phyloP scores from a whole-genome alignment of 768 basidiomycete species.

The Pleurotus platypus region DNA sequence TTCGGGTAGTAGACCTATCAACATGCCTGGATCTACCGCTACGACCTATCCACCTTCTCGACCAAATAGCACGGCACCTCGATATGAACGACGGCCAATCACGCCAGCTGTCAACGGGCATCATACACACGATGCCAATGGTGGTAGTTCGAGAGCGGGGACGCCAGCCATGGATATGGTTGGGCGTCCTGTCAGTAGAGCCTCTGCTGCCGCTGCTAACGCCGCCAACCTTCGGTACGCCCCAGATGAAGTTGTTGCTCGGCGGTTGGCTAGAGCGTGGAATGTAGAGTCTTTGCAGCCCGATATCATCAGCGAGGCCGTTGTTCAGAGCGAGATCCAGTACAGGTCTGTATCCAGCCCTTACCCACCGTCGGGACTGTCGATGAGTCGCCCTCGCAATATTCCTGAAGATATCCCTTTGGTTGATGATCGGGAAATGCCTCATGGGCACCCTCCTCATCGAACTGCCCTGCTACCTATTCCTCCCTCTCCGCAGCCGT shows the following conservation, averaged over 20 bases:
- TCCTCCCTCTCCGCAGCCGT: slow-evolving; percentile 3
- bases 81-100: slow-evolving; percentile 2
- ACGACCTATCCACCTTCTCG: slow-evolving; percentile 1
- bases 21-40: slow-evolving; percentile 5
- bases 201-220: slow-evolving; percentile 7
- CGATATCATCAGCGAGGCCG: slow-evolving; percentile 5
- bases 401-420: neutral
- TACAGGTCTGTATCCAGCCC: slow-evolving; percentile 4
- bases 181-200: neutral
- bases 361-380: slow-evolving; percentile 3
- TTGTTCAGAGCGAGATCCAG: neutral
- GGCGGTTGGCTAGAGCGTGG: slow-evolving; percentile 5
- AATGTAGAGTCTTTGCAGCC: slow-evolving; percentile 5
- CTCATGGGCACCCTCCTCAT: neutral
- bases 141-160: neutral
- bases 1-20: slow-evolving; percentile 3
- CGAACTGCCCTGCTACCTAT: slow-evolving; percentile 1
- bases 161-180: slow-evolving; percentile 5
- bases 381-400: slow-evolving; percentile 4
- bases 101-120: neutral
- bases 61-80: slow-evolving; percentile 2
- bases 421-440: neutral
- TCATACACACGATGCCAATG: neutral
- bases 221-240: slow-evolving; percentile 5
- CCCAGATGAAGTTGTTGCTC: slow-evolving; percentile 5